phyloP scores from a whole-genome alignment of 345 rosid species.

The Syzygium oleosum region DNA sequence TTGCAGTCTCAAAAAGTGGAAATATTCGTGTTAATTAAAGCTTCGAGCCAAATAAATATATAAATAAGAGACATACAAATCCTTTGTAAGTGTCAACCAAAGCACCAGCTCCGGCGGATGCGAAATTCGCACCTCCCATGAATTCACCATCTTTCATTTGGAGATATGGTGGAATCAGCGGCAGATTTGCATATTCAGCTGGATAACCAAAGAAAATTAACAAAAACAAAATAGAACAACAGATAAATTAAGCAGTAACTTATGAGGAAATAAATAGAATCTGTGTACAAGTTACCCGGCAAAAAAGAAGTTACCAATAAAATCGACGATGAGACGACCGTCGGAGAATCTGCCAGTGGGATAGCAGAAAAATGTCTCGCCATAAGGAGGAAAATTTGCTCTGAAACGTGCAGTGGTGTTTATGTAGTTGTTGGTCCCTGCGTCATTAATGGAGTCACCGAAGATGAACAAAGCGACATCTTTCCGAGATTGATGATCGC shows the following conservation, averaged over 20 bases:
- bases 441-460: constrained; percentile 28
- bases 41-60: neutral
- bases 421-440: constrained; percentile 25
- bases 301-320: constrained; percentile 5
- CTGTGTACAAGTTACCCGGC: neutral
- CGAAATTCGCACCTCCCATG: constrained; percentile 12
- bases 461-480: constrained; percentile 13
- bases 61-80: neutral
- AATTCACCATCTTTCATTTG: neutral
- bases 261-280: neutral
- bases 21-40: neutral
- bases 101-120: constrained; percentile 16
- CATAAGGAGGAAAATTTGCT: neutral
- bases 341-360: constrained; percentile 20
- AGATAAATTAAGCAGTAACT: neutral
- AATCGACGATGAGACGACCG: constrained; percentile 1
- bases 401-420: neutral
- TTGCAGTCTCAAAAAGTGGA: neutral
- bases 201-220: neutral
- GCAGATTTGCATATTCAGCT: constrained; percentile 14
- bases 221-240: neutral
- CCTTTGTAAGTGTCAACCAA: constrained; percentile 7
- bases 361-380: constrained; percentile 7
- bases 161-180: constrained; percentile 9
- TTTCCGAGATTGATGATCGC: neutral